phyloP scores from a whole-genome alignment of 176 grass and related monocot genomes.

The Themeda triandra region DNA sequence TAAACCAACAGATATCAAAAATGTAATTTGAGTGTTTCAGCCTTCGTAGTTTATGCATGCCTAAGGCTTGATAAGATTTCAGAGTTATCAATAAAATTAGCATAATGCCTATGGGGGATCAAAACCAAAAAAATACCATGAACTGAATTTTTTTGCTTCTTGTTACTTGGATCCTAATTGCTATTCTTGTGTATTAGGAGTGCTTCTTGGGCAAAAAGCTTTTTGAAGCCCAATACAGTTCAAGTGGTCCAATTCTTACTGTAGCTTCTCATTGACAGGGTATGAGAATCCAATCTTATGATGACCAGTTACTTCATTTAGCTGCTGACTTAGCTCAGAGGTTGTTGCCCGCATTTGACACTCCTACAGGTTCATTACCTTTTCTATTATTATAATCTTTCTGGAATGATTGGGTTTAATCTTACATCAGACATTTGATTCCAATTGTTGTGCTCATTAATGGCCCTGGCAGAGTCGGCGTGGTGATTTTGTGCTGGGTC shows the following conservation, averaged over 20 bases:
- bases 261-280: conserved; percentile 53
- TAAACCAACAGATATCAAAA: neutral
- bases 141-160: neutral
- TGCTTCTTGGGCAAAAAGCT: neutral
- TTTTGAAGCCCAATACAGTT: neutral
- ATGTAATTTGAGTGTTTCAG: neutral
- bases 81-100: neutral
- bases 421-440: conserved; percentile 7
- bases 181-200: neutral
- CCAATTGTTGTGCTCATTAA: too few relatives aligned
- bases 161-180: neutral
- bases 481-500: neutral
- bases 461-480: too few relatives aligned
- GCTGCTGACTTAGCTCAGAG: conserved; percentile 78
- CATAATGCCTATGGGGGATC: neutral
- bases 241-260: neutral
- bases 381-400: conserved; percentile 18
- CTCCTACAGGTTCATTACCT: conserved; percentile 82
- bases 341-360: conserved; percentile 94
- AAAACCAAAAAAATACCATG: neutral
- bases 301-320: conserved; percentile 91
- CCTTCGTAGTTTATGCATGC: neutral
- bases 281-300: conserved; percentile 86
- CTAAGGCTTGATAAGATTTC: neutral
- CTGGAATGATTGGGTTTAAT: conserved; percentile 1